A percentile compares a stretch with the other conserved stretches of the same genome.
These are phyloP conservation scores for Neoscytalidium dimidiatum DNA, from an alignment of 2,329 filamentous ascomycete species.

Conservation along the genomic window DNA sequence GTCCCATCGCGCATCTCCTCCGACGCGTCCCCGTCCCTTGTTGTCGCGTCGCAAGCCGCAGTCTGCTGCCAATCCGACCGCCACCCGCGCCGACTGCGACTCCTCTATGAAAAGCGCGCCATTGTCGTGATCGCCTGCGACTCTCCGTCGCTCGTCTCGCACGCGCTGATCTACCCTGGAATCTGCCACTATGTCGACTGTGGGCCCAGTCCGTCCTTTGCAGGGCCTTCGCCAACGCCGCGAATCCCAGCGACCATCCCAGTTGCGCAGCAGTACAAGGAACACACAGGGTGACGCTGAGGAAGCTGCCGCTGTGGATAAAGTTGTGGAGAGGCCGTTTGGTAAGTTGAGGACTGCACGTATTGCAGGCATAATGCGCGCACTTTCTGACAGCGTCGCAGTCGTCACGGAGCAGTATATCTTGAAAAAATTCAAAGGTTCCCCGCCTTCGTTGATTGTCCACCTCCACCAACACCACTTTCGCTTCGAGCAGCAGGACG, in stretches of 20 bases:
- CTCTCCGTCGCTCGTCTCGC: neutral
- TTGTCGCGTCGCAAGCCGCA: neutral
- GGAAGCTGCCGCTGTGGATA: conserved; percentile 30
- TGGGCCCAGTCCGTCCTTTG: conserved; percentile 35
- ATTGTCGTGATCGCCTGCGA: neutral
- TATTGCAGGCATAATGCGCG: neutral
- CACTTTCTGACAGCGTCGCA: conserved; percentile 34
- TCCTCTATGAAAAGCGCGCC: neutral
- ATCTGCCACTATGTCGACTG: conserved; percentile 24
- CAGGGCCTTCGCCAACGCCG: conserved; percentile 48
- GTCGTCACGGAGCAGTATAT: conserved; percentile 77
- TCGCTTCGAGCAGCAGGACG: conserved; percentile 83
- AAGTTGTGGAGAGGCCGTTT: conserved; percentile 34
- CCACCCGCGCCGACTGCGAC: neutral
- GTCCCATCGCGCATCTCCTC: neutral
- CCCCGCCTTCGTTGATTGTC: conserved; percentile 79
- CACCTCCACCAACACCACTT: conserved; percentile 87
- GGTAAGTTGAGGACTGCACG: conserved; percentile 26
- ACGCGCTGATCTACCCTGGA: neutral
- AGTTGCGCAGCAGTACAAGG: conserved; percentile 18
- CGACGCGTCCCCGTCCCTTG: neutral
- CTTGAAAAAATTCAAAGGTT: conserved; percentile 73
- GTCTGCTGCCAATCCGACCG: neutral
- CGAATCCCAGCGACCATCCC: conserved; percentile 43
- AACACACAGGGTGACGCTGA: conserved; percentile 29